Evolutionary conservation across 2,329 filamentous ascomycete genomes (phyloP).

Genomic region (Parafenestella ontariensis): DNA sequence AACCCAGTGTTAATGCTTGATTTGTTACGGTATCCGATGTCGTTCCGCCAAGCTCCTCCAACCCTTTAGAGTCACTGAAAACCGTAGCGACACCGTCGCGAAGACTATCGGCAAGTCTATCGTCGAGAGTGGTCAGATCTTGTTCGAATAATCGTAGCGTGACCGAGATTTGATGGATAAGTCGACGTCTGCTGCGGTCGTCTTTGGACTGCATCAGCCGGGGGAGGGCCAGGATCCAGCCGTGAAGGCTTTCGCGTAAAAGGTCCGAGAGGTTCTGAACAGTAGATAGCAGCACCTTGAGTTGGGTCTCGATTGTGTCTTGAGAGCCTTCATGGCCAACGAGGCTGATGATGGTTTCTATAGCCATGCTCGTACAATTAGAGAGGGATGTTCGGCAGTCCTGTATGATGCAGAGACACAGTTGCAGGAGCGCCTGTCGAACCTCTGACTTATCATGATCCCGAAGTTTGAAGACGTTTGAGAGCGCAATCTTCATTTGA

Average conservation of each 20-base stretch:
- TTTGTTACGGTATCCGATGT: conserved; percentile 11
- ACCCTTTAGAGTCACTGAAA: conserved; percentile 47
- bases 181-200: conserved; percentile 74
- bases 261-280: conserved; percentile 68
- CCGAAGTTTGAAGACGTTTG: conserved; percentile 77
- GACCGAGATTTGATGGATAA: conserved; percentile 77
- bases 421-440: conserved; percentile 67
- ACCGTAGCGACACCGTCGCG: conserved; percentile 72
- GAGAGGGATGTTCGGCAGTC: conserved; percentile 77
- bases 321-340: conserved; percentile 56
- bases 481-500: conserved; percentile 84
- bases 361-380: conserved; percentile 72
- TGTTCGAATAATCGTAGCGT: conserved; percentile 71
- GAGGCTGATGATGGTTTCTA: conserved; percentile 82
- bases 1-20: conserved; percentile 23
- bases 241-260: conserved; percentile 75
- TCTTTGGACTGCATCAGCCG: conserved; percentile 84
- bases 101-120: conserved; percentile 71
- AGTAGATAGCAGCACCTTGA: conserved; percentile 69
- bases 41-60: conserved; percentile 26
- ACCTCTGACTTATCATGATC: conserved; percentile 74
- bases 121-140: conserved; percentile 70
- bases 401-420: conserved; percentile 79
- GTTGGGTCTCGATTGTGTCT: conserved; percentile 47
- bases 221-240: conserved; percentile 82